Evolutionary conservation across 164 flowering plant species (phyloP), one percentile per base, ranked within the genome.

Genomic region (Piper betle): DNA sequence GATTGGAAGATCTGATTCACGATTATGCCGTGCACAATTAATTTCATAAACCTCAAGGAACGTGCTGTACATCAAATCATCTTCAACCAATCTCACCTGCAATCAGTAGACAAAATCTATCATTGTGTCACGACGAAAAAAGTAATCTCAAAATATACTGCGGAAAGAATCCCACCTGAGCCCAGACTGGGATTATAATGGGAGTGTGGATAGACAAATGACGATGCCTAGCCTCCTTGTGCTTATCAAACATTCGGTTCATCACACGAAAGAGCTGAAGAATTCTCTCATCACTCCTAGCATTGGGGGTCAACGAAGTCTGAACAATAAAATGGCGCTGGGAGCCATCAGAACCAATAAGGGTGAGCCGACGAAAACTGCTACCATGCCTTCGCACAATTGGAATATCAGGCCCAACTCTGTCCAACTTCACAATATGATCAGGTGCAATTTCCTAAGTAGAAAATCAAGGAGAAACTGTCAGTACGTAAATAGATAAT

Each of bases 1-100:
- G 33, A 94, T 88, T 1, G 99, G 99, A n/a, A 71, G 84, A 77
- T 94, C 99, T 53, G 97, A 87, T 66, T 94, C 99, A 56, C 90
- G 72, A 71, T 87, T 85, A 71, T 87, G 81, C 66, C 99, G 79
- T 25, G 96, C 88, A 81, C 99, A 94, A 66, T 94, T 84, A 71
- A 85, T 90, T 79, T 91, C 97, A 74, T 94, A 94, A 56, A 94
- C 96, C 84, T 94, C 99, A 60, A 94, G 97, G 72, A 94, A 88
- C 55, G 96, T 88, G 77, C 86, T 84, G 69, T 91, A 91, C 96
- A 87, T 91, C 63, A 94, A 66, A 74, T 94, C 99, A 74, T 94
- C 99, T 80, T 94, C 99, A 41, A 94, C 99, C 97, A 91, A 84
- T 55, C 99, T 88, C 3, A 94, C 99, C 99, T 94, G 74, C 58